These are phyloP conservation scores for Schizosaccharomyces japonicus DNA, from an alignment of 805 yeast species.

Conservation along the genomic window DNA sequence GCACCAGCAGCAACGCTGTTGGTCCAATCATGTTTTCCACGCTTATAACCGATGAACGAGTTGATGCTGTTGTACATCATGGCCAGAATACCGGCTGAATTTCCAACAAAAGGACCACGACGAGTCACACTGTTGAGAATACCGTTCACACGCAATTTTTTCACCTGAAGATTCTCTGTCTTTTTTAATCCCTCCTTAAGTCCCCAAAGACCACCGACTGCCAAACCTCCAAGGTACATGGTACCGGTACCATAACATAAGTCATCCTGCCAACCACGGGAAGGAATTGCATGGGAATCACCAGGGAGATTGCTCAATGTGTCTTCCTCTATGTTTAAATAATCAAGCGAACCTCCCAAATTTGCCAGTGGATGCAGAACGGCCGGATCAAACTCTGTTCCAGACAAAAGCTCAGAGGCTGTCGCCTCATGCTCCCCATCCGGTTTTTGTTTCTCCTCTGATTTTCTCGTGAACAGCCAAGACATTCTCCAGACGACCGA, in stretches of 20 bases:
- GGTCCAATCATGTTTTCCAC: constrained; percentile 71
- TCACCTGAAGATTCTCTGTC: constrained; percentile 52
- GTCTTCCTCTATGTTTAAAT: constrained; percentile 71
- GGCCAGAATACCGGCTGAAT: constrained; percentile 84
- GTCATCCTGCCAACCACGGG: constrained; percentile 96
- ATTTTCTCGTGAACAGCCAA: constrained; percentile 1
- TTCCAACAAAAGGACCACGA: constrained; percentile 89
- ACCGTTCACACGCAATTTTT: constrained; percentile 68
- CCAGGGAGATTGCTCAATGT: constrained; percentile 56
- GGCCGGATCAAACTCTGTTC: constrained; percentile 8
- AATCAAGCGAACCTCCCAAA: constrained; percentile 32
- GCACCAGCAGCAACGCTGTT: constrained; percentile 82
- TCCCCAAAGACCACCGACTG: constrained; percentile 76
- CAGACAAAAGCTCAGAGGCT: background rate
- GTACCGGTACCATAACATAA: constrained; percentile 95
- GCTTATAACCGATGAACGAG: constrained; percentile 47
- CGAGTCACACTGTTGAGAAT: constrained; percentile 76
- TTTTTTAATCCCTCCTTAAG: constrained; percentile 61
- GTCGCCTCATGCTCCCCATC: background rate
- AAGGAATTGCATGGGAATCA: constrained; percentile 71
- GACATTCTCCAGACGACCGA: background rate
- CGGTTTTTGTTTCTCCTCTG: background rate
- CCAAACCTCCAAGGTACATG: constrained; percentile 59
- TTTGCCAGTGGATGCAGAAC: constrained; percentile 12
- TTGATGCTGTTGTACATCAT: constrained; percentile 68